Conservation (phyloP, 805 yeast genomes). For the Metschnikowia gelsemii region DNA sequence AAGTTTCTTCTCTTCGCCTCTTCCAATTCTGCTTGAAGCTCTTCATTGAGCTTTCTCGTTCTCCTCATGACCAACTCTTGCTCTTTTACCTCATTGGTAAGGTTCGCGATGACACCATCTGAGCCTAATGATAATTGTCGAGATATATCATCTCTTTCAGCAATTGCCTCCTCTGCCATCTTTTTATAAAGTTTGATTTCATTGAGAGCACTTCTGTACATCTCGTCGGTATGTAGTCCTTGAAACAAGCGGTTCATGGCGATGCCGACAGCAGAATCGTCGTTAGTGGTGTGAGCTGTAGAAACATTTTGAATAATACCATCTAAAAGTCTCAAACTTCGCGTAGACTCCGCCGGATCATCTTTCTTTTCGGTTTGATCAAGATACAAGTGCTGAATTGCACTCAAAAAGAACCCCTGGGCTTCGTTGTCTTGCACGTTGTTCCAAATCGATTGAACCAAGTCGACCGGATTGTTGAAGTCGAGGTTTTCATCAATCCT, state of each 20-base stretch:
- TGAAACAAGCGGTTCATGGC: conserved; percentile 73
- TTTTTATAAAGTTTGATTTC: conserved; percentile 23
- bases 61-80: conserved; percentile 56
- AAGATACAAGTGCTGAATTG: conserved; percentile 65
- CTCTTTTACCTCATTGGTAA: conserved; percentile 62
- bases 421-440: conserved; percentile 58
- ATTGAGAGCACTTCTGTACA: conserved; percentile 65
- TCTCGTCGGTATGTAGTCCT: conserved; percentile 79
- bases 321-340: conserved; percentile 62
- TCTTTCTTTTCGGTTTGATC: conserved; percentile 53
- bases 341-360: conserved; percentile 39
- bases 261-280: conserved; percentile 57
- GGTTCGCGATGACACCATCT: conserved; percentile 62
- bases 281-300: conserved; percentile 49
- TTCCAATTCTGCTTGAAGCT: conserved; percentile 58
- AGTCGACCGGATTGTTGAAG: conserved; percentile 70
- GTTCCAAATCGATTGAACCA: conserved; percentile 58
- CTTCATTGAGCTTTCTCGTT: conserved; percentile 61
- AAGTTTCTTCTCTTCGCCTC: conserved; percentile 60
- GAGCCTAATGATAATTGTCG: conserved; percentile 73
- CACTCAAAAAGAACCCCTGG: conserved; percentile 56
- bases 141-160: conserved; percentile 54
- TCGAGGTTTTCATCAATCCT: conserved; percentile 46
- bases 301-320: conserved; percentile 64
- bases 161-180: conserved; percentile 30